A percentile compares a stretch with the other conserved stretches of the same genome.
These are phyloP conservation scores for Canavalia gladiata DNA, from an alignment of 306 rosid species.

Conservation along the genomic window DNA sequence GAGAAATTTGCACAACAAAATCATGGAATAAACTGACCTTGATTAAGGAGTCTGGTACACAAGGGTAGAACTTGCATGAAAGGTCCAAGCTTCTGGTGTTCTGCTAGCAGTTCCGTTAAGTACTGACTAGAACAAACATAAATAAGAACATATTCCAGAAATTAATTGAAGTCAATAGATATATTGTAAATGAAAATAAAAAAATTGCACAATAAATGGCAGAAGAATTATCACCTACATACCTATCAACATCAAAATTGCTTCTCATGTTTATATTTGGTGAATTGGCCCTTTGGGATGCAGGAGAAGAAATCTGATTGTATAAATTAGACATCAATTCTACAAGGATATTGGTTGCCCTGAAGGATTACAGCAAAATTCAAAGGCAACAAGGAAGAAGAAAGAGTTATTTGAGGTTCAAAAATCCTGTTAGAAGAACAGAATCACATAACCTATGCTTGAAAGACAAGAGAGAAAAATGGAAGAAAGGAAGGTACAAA, in stretches of 20 bases:
- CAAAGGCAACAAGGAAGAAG: slow-evolving; percentile 22
- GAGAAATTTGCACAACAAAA: slow-evolving; percentile 13
- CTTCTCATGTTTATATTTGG: slow-evolving; percentile 59
- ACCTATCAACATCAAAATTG: slow-evolving; percentile 64
- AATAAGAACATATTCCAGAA: slow-evolving; percentile 41
- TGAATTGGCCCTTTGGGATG: slow-evolving; percentile 61
- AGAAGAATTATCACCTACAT: slow-evolving; percentile 33
- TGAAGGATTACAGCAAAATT: slow-evolving; percentile 39
- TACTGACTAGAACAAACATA: slow-evolving; percentile 59
- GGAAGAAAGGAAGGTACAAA: slow-evolving; percentile 42
- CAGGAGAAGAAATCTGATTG: slow-evolving; percentile 57
- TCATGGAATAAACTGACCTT: slow-evolving; percentile 50
- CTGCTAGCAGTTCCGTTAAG: slow-evolving; percentile 61
- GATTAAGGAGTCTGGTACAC: slow-evolving; percentile 63
- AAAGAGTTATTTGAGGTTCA: slow-evolving; percentile 36
- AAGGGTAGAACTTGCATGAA: slow-evolving; percentile 69
- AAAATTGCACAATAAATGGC: background rate
- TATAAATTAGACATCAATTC: slow-evolving; percentile 61
- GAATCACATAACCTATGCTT: slow-evolving; percentile 47
- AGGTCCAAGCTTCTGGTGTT: slow-evolving; percentile 67
- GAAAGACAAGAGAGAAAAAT: slow-evolving; percentile 45
- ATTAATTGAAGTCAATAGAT: slow-evolving; percentile 26
- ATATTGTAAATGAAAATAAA: slow-evolving; percentile 18
- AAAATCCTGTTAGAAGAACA: slow-evolving; percentile 28
- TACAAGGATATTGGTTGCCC: slow-evolving; percentile 19